Evolutionary conservation across 2,329 filamentous ascomycete genomes (phyloP), one percentile per base, ranked within the genome.

Genomic region (Colletotrichum sublineola): DNA sequence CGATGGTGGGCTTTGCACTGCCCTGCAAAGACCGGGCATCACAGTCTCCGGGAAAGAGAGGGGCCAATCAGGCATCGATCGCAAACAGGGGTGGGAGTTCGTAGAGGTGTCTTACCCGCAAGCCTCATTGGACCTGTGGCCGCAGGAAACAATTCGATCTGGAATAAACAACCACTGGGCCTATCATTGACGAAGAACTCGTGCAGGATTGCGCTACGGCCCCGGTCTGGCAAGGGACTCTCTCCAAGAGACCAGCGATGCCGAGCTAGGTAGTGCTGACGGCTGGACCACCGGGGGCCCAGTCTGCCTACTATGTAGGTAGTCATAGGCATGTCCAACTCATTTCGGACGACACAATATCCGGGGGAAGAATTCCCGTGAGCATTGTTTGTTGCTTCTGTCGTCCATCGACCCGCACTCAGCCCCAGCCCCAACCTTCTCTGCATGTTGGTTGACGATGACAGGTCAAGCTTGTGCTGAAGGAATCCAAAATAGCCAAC

Each of bases 401-500:
- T 66, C 44, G 38, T 7, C 33, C 18, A 57, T 57, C 18, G 20
- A 24, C 36, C 33, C 12, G 36, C 31, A 33, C 58, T 61, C 58
- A 48, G 42, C 42, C 42, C 46, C 58, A 42, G 29, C 58, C 42
- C 55, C 46, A 56, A 46, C 63, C 63, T 48, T 48, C 11, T 31
- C 46, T 67, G 67, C 38, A 46, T 61, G n/a, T 24, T 64, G 57
- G 66, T 56, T 36, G 33, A 65, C 46, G 67, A 50, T 62, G 66
- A 24, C 24, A 31, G 61, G 70, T n/a, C n/a, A n/a, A n/a, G n/a
- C 38, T 36, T 64, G 38, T 20, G 60, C 63, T 67, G 63, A 67
- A 53, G 7, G 24, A 8, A 48, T 61, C 66, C 66, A 61, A 64
- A 72, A 61, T 72, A 69, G 69, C 53, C 52, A 36, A n/a, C 33